Base-by-base conservation (phyloP, 1,284 basidiomycete species). In the Bondarzewia mesenterica region DNA sequence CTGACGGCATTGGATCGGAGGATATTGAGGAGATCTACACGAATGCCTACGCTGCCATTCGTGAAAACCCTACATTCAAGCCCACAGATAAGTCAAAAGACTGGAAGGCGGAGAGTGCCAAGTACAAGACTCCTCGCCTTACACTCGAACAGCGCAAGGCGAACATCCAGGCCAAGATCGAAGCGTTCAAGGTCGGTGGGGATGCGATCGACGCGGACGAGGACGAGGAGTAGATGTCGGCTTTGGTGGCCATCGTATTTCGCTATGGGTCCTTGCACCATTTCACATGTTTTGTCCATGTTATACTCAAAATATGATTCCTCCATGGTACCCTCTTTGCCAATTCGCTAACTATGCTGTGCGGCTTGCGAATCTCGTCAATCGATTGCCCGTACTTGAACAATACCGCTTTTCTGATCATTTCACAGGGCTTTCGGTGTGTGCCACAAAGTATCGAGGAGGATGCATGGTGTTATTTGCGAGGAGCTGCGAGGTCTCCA, bases 11-110 rank as follows among this genome's bases (percentile, higher is more conserved):
- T 58, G 92, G 92, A 53, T 95, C 93, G 2, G 96, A 95, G 58
- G 95, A 99, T 64, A 93, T 99, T 4, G 93, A 99, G 72, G 96
- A 98, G 67, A 87, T 99, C 59, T 98, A 89, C 77, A 80, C 80
- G 49, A 85, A 84, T 60, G 93, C 91, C 2, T 89, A 93, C 69
- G 84, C 87, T 47, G 89, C 92, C 54, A 99, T 99, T 71, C 91
- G 96, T 56, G 94, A 95, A 67, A 86, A 97, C 69, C 95, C 96
- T 47, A 66, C 71, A 15, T 95, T 94, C 83, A 85, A 88, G 68
- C 85, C 93, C 45, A 87, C 91, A 42, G 91, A 96, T 57, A 98
- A 98, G 79, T 70, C 83, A 50, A 83, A 80, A 65, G 87, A 98
- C 76, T 99, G 94, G 93, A 92, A 87, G 64, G 75, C 86, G 38